These are phyloP conservation scores for Pichia deserticola DNA, from an alignment of 805 yeast genomes.

Conservation along the genomic window DNA sequence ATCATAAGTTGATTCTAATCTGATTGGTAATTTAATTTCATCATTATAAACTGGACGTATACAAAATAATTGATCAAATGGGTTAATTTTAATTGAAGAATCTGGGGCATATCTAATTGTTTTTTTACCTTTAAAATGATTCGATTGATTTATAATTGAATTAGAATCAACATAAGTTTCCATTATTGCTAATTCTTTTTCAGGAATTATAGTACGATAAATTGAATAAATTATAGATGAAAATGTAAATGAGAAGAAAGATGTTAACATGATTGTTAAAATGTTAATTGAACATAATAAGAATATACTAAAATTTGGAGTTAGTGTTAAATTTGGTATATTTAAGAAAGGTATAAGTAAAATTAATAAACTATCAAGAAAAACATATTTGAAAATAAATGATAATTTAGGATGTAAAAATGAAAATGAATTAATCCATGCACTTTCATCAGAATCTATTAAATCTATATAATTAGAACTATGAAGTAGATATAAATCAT, in stretches of 20 bases:
- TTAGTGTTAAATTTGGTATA: constrained; percentile 66
- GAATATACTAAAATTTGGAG: constrained; percentile 44
- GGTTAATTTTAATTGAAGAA: constrained; percentile 78
- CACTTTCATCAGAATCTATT: neutral
- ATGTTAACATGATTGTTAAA: constrained; percentile 47
- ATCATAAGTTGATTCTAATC: constrained; percentile 71
- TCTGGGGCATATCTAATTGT: constrained; percentile 87
- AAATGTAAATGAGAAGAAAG: constrained; percentile 44
- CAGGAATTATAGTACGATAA: constrained; percentile 17
- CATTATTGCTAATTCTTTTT: constrained; percentile 26
- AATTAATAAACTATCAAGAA: constrained; percentile 65
- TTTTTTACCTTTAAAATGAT: constrained; percentile 79
- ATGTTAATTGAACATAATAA: constrained; percentile 41
- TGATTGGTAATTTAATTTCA: constrained; percentile 54
- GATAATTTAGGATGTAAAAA: constrained; percentile 43
- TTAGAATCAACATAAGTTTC: constrained; percentile 30
- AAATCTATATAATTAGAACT: constrained; percentile 24
- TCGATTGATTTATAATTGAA: constrained; percentile 35
- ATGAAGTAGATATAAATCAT: constrained; percentile 58
- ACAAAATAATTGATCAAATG: constrained; percentile 62
- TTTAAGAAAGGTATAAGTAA: constrained; percentile 67
- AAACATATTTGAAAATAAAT: constrained; percentile 62
- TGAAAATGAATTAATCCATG: constrained; percentile 20
- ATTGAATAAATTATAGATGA: constrained; percentile 17
- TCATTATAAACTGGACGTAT: constrained; percentile 31